Evolutionary conservation across 169 alveolate species (phyloP), one percentile per base, ranked within the genome.

Genomic region (Perkinsus marinus): DNA sequence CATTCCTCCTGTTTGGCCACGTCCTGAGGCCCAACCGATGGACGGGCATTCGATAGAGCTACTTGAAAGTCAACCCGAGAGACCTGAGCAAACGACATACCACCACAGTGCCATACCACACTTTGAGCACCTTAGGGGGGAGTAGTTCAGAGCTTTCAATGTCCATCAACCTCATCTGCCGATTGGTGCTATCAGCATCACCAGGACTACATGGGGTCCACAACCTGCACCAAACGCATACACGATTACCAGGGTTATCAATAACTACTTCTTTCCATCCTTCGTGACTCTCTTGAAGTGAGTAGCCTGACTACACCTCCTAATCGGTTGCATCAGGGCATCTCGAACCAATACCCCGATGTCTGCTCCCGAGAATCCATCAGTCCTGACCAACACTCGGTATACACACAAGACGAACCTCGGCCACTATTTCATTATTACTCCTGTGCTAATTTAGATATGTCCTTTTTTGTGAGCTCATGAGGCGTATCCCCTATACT

Each of bases 341-440:
- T 97, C 98, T 91, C 97, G 95, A 5, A 97, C 97, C 26, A 97
- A 93, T 39, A 96, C 95, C 5, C 97, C 94, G 68, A 98, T 96
- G 94, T 98, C 99, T n/a, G 98, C 96, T 0, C 99, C 98, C 47
- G 98, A 96, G 92, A 94, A 98, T 30, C 98, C 98, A 47, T 96
- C 97, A 34, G 99, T 96, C 68, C 91, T 91, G 57, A 90, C 22
- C 30, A 0, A 17, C 17, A n/a, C 19, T 0, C n/a, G n/a, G n/a
- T n/a, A n/a, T n/a, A n/a, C n/a, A n/a, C n/a, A n/a, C n/a, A n/a
- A n/a, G n/a, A n/a, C n/a, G n/a, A n/a, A n/a, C n/a, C n/a, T n/a
- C n/a, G n/a, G n/a, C n/a, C n/a, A n/a, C n/a, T n/a, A n/a, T n/a
- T n/a, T n/a, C n/a, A n/a, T n/a, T 94, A 93, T 43, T 93, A 91